Conservation (phyloP, 2,329 filamentous ascomycete species). For the Macroventuria anomochaeta region DNA sequence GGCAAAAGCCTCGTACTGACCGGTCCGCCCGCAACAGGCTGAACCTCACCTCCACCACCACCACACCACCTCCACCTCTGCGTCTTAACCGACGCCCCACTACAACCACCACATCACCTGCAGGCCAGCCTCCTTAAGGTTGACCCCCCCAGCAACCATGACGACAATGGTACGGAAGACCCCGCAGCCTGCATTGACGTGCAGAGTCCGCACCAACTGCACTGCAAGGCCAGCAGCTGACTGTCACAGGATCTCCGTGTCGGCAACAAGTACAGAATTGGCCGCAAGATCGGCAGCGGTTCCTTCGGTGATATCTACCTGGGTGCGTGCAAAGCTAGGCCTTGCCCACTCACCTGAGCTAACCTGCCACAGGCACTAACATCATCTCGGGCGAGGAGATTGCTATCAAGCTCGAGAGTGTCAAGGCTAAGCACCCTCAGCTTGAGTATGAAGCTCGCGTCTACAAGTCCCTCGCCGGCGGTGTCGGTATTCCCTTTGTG, state of each 20-base stretch:
- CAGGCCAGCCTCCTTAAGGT: slow-evolving; percentile 46
- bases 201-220: slow-evolving; percentile 18
- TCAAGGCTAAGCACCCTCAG: slow-evolving; percentile 99
- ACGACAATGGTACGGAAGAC: slow-evolving; percentile 65
- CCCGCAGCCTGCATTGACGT: slow-evolving; percentile 40
- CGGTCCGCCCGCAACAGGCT: slow-evolving; percentile 47
- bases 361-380: slow-evolving; percentile 75
- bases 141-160: slow-evolving; percentile 55
- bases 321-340: slow-evolving; percentile 54
- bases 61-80: slow-evolving; percentile 29
- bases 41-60: slow-evolving; percentile 35
- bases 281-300: slow-evolving; percentile 97
- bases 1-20: slow-evolving; percentile 52
- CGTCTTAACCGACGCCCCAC: slow-evolving; percentile 30
- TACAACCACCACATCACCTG: slow-evolving; percentile 22
- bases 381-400: slow-evolving; percentile 99
- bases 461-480: slow-evolving; percentile 86
- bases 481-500: slow-evolving; percentile 97
- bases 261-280: slow-evolving; percentile 99
- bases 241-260: slow-evolving; percentile 86
- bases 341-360: slow-evolving; percentile 17
- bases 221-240: slow-evolving; percentile 32
- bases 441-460: slow-evolving; percentile 98
- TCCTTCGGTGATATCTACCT: slow-evolving; percentile 99
- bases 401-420: slow-evolving; percentile 98